Evolutionary conservation across 2,329 filamentous ascomycete genomes (phyloP), one percentile per base, ranked within the genome.

Genomic region (Penicillium olsonii): DNA sequence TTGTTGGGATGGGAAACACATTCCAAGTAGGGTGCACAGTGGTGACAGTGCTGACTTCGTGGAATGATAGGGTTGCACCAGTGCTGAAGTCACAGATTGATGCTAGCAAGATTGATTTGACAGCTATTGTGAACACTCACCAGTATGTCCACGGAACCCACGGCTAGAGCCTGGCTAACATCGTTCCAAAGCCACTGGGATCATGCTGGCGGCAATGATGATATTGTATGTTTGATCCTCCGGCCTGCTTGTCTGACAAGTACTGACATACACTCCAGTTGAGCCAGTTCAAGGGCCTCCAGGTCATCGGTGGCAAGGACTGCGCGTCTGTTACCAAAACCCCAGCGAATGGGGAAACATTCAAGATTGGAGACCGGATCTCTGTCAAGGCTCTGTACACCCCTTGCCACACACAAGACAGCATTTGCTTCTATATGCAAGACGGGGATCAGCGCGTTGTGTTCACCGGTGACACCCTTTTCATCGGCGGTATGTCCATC

Each of bases 381-480:
- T 80, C 82, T 12, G 87, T 96, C 49, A 92, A 83, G 67, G 88
- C 89, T 19, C 77, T 97, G n/a, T 88, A 97, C 73, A 99, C 94
- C 11, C 94, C 94, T 2, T 99, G 94, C 71, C 94, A 99, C 70
- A 99, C 94, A 1, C 92, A 96, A 75, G 94, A 99, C 75, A 96
- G 92, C 71, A 96, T 99, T 68, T 99, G 94, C 78, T 99, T 86
- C 77, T 90, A 85, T 61, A 85, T 94, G 77, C 84, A 96, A 72
- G 92, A 99, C 65, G 85, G 84, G 9, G 59, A 71, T 11, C 40
- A 88, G 41, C 85, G 83, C 62, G 92, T 82, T 7, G 90, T 99
- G 3, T 99, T 99, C 67, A 97, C 94, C 0, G 94, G 94, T 9
- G 94, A 99, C 68, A 99, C 94, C 0, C 77, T 99, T 31, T 99